Conservation (phyloP, 1,284 basidiomycete genomes). For the Bondarzewia mesenterica region DNA sequence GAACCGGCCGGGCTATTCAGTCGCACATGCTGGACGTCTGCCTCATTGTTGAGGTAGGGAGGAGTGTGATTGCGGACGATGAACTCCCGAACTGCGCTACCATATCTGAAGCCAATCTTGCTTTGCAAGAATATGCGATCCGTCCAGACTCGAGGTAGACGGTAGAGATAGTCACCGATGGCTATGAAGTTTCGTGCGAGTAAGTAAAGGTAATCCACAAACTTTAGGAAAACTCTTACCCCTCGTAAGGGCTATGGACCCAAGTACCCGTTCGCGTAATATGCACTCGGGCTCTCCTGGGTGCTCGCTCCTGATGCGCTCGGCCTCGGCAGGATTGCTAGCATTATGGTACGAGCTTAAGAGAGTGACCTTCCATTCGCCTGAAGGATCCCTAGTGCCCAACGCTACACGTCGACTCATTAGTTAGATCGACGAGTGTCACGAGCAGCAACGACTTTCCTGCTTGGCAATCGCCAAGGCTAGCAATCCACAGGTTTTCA, state of each 20-base stretch:
- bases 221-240: constrained; percentile 15
- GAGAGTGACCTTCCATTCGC: constrained; percentile 19
- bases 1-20: constrained; percentile 1
- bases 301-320: constrained; percentile 24
- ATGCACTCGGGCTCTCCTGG: constrained; percentile 26
- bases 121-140: constrained; percentile 23
- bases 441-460: constrained; percentile 15
- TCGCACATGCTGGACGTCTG: constrained; percentile 21
- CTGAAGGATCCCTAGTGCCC: constrained; percentile 8
- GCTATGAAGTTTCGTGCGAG: constrained; percentile 17
- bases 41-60: constrained; percentile 21
- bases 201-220: background rate
- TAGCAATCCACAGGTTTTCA: constrained; percentile 28
- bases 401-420: background rate
- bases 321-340: constrained; percentile 19
- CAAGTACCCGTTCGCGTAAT: constrained; percentile 20
- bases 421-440: background rate
- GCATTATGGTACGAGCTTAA: constrained; percentile 28
- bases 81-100: constrained; percentile 13
- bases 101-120: constrained; percentile 16
- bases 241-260: constrained; percentile 28
- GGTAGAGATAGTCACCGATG: constrained; percentile 29
- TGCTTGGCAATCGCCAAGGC: constrained; percentile 30
- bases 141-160: constrained; percentile 26
- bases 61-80: constrained; percentile 21